Percentiles rank a stretch among this genome's conserved stretches.
These are phyloP conservation scores for Dryas octopetala DNA, from an alignment of 306 rosid species.

Conservation along the genomic window DNA sequence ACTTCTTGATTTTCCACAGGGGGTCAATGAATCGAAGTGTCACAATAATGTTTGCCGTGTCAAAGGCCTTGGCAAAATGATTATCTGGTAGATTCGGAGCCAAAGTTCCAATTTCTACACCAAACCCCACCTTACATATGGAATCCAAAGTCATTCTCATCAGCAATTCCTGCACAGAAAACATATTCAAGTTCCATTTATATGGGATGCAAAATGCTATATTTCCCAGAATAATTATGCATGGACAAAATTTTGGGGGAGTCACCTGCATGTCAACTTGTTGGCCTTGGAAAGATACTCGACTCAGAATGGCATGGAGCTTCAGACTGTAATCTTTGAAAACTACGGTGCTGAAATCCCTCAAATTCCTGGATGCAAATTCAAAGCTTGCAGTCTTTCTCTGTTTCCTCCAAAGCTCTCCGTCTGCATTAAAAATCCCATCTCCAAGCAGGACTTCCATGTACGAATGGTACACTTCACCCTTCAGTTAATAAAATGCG, in stretches of 20 bases:
- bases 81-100: constrained; percentile 72
- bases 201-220: not conserved
- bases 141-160: constrained; percentile 98
- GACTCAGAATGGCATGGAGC: constrained; percentile 58
- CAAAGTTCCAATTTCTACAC: constrained; percentile 88
- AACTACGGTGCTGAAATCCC: constrained; percentile 80
- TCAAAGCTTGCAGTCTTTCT: constrained; percentile 93
- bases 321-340: constrained; percentile 69
- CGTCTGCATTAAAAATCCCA: constrained; percentile 90
- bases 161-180: constrained; percentile 59
- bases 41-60: constrained; percentile 79
- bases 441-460: constrained; percentile 95
- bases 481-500: constrained; percentile 43
- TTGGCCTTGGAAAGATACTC: constrained; percentile 52
- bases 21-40: constrained; percentile 91
- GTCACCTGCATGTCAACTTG: constrained; percentile 83
- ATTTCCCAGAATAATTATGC: no score
- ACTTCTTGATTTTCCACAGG: constrained; percentile 70
- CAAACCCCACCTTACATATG: constrained; percentile 92
- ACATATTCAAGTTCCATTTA: not conserved
- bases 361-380: constrained; percentile 87
- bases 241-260: not conserved
- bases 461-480: constrained; percentile 78
- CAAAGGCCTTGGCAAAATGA: constrained; percentile 77
- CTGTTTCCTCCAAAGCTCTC: constrained; percentile 85